Conservation (phyloP, 306 rosid species). For the Spatholobus suberectus region DNA sequence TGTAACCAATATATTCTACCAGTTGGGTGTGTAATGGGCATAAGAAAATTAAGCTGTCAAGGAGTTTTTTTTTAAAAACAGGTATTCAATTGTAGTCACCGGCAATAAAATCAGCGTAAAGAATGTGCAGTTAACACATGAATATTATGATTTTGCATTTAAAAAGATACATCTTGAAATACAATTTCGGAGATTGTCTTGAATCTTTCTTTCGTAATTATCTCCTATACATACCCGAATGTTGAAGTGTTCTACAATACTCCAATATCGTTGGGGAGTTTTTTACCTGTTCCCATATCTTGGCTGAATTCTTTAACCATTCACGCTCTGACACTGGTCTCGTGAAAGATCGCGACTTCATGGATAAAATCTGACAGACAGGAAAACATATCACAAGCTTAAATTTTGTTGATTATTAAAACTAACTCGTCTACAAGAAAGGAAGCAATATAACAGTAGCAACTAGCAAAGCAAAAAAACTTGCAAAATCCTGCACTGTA, state of each 20-base stretch:
- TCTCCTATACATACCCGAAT: constrained; percentile 77
- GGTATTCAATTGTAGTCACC: background rate
- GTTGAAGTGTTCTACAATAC: constrained; percentile 72
- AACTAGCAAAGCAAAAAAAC: background rate
- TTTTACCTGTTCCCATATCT: constrained; percentile 86
- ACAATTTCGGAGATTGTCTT: background rate
- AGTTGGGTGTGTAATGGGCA: background rate
- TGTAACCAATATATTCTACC: background rate
- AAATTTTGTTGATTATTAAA: background rate
- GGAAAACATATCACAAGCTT: constrained; percentile 17
- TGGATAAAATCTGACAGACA: constrained; percentile 70
- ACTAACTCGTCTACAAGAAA: background rate
- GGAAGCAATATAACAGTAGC: background rate
- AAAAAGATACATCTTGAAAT: background rate
- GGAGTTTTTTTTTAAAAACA: background rate
- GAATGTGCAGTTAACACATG: background rate
- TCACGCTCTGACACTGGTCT: constrained; percentile 82
- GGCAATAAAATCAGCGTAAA: background rate
- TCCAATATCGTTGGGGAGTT: constrained; percentile 74
- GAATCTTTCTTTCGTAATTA: constrained; percentile 37
- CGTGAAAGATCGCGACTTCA: constrained; percentile 66
- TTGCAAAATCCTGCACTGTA: background rate
- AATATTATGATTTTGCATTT: constrained; percentile 14
- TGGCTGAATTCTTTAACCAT: constrained; percentile 86
- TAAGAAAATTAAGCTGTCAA: background rate